Base-by-base conservation (phyloP, 2,329 filamentous ascomycete genomes). In the Hypoxylon sp. region DNA sequence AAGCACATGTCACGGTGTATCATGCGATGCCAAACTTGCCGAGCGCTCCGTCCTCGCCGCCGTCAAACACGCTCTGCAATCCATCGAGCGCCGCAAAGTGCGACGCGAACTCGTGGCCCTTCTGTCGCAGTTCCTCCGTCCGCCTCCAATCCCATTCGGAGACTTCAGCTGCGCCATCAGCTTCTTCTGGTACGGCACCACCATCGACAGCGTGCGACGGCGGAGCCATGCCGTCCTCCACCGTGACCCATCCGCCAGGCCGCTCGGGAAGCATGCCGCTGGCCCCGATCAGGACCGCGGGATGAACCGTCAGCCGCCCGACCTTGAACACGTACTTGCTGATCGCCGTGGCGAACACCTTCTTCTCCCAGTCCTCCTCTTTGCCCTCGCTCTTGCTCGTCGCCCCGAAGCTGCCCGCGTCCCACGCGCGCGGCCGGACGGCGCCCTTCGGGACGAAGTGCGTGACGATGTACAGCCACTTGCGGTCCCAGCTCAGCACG, bases 261-360 rank as follows among this genome's bases (percentile, higher is more conserved):
- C 89, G 84, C 59, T 85, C 80, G 0, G 95, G 95, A 52, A 98
- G 80, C 74, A 97, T 81, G 1, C 89, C 88, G 51, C 89, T 90
- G 34, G 89, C 85, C 44, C 86, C 82, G 24, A 98, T 82, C 6
- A 94, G 82, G 48, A 91, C 83, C 69, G 93, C 90, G 0, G 95
- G 94, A 68, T 94, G 88, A 3, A 98, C 87, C 0, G 94, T 98
- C 72, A 95, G 82, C 22, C 94, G 84, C 0, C 90, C 91, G 58
- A 93, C 83, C 81, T 94, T 94, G 75, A 92, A 89, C 41, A 94
- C 91, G 76, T 94, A 94, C 80, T 93, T 94, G 79, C 86, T 89
- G 44, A 94, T 77, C 0, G 88, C 89, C 0, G 89, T 89, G 1
- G 91, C 92, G 69, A 90, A 85, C 39, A 94, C 84, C 63, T 85